Evolutionary conservation across 2,329 filamentous ascomycete species (phyloP), one percentile per base, ranked within the genome.

Genomic region (Fusarium xylarioides): DNA sequence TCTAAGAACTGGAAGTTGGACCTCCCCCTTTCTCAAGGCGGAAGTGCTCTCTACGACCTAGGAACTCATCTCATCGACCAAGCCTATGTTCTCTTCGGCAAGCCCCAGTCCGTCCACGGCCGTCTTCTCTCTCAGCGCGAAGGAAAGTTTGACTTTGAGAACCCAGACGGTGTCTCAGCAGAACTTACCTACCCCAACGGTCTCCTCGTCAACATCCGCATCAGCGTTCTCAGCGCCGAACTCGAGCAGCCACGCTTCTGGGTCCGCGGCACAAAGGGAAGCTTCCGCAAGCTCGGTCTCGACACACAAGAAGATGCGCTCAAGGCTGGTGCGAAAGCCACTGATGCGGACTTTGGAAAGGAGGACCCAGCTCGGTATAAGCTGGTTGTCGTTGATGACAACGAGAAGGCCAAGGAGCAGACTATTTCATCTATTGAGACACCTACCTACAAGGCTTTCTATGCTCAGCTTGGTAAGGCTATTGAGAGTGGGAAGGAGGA

Each of bases 11-110:
- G 93, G 93, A 95, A 95, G 85, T 88, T 86, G 43, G 80, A 80
- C 19, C 84, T 92, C 60, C 82, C 85, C 35, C 88, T 91, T 77
- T 80, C 83, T 23, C 85, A 91, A 21, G 93, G 91, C 16, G 90
- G 91, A 43, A 91, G 92, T 40, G 90, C 86, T 28, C 83, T 95
- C 28, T 95, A 92, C 78, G 93, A 95, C 77, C 85, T 95, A 3
- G 93, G 93, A 47, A 90, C 91, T 9, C 93, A 95, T 80, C 84
- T 95, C 55, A 85, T 95, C 56, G 93, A 95, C 81, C 93, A 95
- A 82, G 90, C 87, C 5, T 92, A 92, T 78, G 82, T 88, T 43
- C 84, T 93, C 8, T 93, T 95, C 70, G 93, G 93, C 23, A 82
- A 90, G 77, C 93, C 93, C 0, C 83, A 87, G 60, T 85, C 85